Base-by-base conservation (phyloP, 2,329 filamentous ascomycete species). In the Fusarium guadeloupense region DNA sequence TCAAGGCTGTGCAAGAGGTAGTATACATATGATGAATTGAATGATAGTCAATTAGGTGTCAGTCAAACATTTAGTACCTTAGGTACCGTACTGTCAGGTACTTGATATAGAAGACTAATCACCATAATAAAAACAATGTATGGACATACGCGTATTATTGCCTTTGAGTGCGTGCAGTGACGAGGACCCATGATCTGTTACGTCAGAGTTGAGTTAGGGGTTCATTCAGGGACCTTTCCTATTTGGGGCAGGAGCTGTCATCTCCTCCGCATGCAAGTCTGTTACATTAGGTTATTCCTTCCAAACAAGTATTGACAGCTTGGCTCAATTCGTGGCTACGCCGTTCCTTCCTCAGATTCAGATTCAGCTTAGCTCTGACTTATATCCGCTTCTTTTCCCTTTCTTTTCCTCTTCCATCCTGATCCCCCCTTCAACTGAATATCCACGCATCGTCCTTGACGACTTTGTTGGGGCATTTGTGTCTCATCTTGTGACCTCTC, bases 221-320 rank as follows among this genome's bases (percentile, higher is more conserved):
- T 51, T 47, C 41, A 51, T 17, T 23, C 51, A 54, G 28, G n/a
- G 26, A 14, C 21, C 10, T 9, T 12, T 26, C 25, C 25, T n/a
- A n/a, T n/a, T n/a, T n/a, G n/a, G n/a, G n/a, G n/a, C n/a, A n/a
- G n/a, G n/a, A 59, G 28, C 45, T 59, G 46, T 59, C 46, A 59
- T 33, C 39, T 39, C n/a, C n/a, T n/a, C n/a, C n/a, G n/a, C n/a
- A n/a, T n/a, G n/a, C n/a, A n/a, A n/a, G n/a, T n/a, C 28, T n/a
- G 28, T n/a, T 13, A 31, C 28, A 25, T 25, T 25, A 26, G 25
- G 19, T 46, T 34, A 35, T 25, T 35, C 38, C 19, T 37, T 51
- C 38, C 33, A 63, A 63, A 60, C 59, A 61, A 38, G 59, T 39
- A 35, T 44, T 48, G 7, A 34, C 45, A 64, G 12, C 25, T 63